Evolutionary conservation across 257 asterid species (phyloP), one percentile per base, ranked within the genome.

Genomic region (Nicotiana sylvestris): DNA sequence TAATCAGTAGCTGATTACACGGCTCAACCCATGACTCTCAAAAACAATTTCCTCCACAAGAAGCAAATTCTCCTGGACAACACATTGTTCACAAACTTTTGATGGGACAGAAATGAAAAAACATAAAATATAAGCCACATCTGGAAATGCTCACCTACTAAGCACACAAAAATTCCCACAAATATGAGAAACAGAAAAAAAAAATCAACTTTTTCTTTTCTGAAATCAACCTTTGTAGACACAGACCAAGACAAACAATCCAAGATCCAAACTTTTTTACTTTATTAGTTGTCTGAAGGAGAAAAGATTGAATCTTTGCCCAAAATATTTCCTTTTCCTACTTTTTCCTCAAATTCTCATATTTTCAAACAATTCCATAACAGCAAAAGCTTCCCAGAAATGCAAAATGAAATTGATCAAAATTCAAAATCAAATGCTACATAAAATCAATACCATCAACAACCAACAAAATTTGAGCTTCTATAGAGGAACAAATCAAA

Each of bases 371-470:
- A 46, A 49, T 72, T 25, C 79, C 79, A 46, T 43, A 4, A 72
- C 13, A 72, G 13, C 39, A 72, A 72, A 72, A 72, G 46, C 78
- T 72, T 33, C 60, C 78, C 58, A 25, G 21, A 72, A 72, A 69
- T 21, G 37, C 27, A 72, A 46, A 46, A 12, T 46, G 39, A 72
- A 46, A 49, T 46, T 46, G 60, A 27, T 25, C 51, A 67, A 21
- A 46, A 72, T 51, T 21, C 60, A 46, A 43, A 72, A 43, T 6
- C 9, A 46, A 39, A 46, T 46, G 12, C 37, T 46, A 46, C 60
- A 37, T 46, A 70, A 70, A 69, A 43, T 39, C n/a, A 70, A 43
- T 18, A 70, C 17, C 30, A 39, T 70, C 49, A 46, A 70, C 78
- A 39, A 39, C 58, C 60, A 10, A 68, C 58, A 70, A 43, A 70